A percentile compares a stretch with the other conserved stretches of the same genome.
Conservation (phyloP, 2,329 filamentous ascomycete species). For the Paecilomyces dactylethromorphus region DNA sequence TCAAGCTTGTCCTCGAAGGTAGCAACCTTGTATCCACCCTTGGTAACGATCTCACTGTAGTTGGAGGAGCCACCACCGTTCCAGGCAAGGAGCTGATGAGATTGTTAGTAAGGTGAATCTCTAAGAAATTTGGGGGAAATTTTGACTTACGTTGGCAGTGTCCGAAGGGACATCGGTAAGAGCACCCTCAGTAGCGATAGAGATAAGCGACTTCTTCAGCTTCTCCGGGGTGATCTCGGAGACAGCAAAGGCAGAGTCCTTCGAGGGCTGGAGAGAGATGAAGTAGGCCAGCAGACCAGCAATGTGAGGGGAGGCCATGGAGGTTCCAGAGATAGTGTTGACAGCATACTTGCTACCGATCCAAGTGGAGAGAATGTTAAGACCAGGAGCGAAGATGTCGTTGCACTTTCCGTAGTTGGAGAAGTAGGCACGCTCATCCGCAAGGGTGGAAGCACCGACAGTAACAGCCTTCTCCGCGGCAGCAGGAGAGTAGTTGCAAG, state of each 20-base stretch:
- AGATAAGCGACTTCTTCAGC: slow-evolving; percentile 83
- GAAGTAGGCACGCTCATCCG: slow-evolving; percentile 97
- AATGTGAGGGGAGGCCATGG: slow-evolving; percentile 97
- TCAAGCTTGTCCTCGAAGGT: slow-evolving; percentile 33
- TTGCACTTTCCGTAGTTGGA: slow-evolving; percentile 99
- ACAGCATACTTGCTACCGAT: slow-evolving; percentile 91
- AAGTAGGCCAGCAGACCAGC: slow-evolving; percentile 96
- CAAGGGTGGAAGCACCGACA: slow-evolving; percentile 87
- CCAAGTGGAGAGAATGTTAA: slow-evolving; percentile 98
- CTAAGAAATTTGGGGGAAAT: neutral
- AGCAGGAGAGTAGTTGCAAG: slow-evolving; percentile 98
- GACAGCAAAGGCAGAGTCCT: slow-evolving; percentile 86
- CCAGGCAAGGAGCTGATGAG: slow-evolving; percentile 72
- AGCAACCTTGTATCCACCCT: slow-evolving; percentile 61
- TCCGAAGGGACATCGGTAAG: slow-evolving; percentile 76
- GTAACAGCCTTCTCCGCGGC: slow-evolving; percentile 88
- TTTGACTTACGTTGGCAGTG: slow-evolving; percentile 67
- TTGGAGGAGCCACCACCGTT: slow-evolving; percentile 94
- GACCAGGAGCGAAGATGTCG: slow-evolving; percentile 95
- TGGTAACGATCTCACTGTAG: slow-evolving; percentile 73
- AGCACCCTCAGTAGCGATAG: slow-evolving; percentile 69
- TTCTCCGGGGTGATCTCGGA: slow-evolving; percentile 85
- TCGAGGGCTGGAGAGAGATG: slow-evolving; percentile 86
- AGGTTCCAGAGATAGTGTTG: slow-evolving; percentile 99
- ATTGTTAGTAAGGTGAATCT: slow-evolving; percentile 15